Percentiles rank a stretch among this genome's conserved stretches.
Evolutionary conservation across 169 alveolate species (phyloP).

Genomic region (Perkinsus olseni): DNA sequence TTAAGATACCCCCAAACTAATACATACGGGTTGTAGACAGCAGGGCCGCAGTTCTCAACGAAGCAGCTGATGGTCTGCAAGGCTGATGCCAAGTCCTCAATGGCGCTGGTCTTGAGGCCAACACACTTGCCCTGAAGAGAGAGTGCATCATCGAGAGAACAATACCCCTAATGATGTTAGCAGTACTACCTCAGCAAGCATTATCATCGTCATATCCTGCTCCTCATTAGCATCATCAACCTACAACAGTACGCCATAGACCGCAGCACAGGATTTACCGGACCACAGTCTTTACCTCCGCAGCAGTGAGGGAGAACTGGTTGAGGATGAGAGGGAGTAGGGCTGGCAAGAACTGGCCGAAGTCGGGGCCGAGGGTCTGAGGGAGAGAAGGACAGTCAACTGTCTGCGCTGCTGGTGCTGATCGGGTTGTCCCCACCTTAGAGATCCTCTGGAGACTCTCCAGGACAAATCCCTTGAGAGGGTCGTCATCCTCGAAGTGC

Average conservation of each 20-base stretch:
- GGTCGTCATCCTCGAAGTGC: conserved; percentile 60
- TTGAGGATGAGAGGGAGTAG: conserved; percentile 51
- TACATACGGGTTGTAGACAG: not conserved
- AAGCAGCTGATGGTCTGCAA: conserved; percentile 1
- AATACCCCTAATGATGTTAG: not conserved
- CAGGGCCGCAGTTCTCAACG: not conserved
- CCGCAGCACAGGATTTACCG: not conserved
- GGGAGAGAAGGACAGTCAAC: conserved; percentile 61
- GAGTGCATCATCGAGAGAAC: not conserved
- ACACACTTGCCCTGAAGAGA: not conserved
- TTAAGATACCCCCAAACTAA: not conserved
- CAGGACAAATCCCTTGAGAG: conserved; percentile 62
- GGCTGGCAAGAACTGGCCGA: conserved; percentile 63
- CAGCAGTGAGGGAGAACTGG: conserved; percentile 20
- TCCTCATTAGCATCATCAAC: conserved; percentile 32
- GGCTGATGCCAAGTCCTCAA: not conserved
- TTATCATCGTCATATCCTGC: conserved; percentile 50
- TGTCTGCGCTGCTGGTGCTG: too few species aligned
- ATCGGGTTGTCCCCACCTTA: not conserved
- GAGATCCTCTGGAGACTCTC: conserved; percentile 23
- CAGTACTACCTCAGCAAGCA: conserved; percentile 43
- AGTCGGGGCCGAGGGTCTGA: conserved; percentile 61
- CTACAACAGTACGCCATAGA: conserved; percentile 6
- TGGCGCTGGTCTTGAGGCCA: not conserved
- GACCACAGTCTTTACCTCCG: conserved; percentile 11